Base-by-base conservation (phyloP, 2,329 filamentous ascomycete species). In the Fusarium haematococcum region DNA sequence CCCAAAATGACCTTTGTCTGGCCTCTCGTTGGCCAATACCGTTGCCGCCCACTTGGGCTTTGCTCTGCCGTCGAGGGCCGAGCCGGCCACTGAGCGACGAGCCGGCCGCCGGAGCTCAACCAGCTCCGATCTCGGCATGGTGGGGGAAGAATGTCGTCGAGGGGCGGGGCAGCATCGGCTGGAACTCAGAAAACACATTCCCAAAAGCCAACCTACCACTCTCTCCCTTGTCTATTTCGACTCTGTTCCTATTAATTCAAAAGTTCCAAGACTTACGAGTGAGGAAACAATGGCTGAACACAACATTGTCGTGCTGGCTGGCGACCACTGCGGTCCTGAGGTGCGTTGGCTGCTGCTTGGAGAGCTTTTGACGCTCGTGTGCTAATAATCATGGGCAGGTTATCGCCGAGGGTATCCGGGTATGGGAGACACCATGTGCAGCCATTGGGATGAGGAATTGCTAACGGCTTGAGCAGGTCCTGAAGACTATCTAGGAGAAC, bases 251-350 rank as follows among this genome's bases (percentile, higher is more conserved):
- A 23, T n/a, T 30, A 30, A 60, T 67, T 56, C 7, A 27, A 8
- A 8, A n/a, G 25, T 14, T 41, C 27, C 61, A 41, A 27, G 30
- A 20, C 39, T 16, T 62, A 56, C 35, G 16, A 52, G 3, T 54
- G 43, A 68, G 16, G 39, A 27, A 25, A 70, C 59, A 37, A 95
- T 95, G 93, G 84, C 91, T 76, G 87, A 89, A 60, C 92, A 91
- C 82, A 94, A 94, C 75, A 93, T 95, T 81, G 93, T 95, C 71
- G 93, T 96, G 68, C 94, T 96, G 82, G 93, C 84, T 62, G 94
- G 94, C 80, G 95, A 97, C 86, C 94, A 97, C 84, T 94, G 92
- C 80, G 94, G 94, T 82, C 94, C 94, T 1, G 94, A 97, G 91
- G 94, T 95, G 84, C 78, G 89, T 78, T 56, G 52, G 35, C 48